These are phyloP conservation scores for Pseudozyma sp. DNA, from an alignment of 1,284 basidiomycete genomes.

Conservation along the genomic window DNA sequence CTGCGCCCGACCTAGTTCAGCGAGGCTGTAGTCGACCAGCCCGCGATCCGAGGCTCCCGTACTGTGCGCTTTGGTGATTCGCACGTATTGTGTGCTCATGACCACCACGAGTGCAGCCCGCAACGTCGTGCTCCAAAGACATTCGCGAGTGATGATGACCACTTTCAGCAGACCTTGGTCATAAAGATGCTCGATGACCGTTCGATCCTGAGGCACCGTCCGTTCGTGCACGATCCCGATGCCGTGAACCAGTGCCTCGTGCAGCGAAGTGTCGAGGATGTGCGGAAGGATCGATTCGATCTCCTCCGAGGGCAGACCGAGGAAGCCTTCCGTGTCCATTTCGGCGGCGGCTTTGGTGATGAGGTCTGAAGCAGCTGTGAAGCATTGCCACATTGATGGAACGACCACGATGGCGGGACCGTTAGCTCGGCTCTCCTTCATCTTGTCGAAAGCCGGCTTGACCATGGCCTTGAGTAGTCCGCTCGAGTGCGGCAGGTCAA, in stretches of 20 bases:
- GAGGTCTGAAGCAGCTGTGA: slow-evolving; percentile 82
- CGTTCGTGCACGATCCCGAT: slow-evolving; percentile 88
- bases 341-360: slow-evolving; percentile 87
- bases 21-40: slow-evolving; percentile 80
- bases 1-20: slow-evolving; percentile 91
- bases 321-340: slow-evolving; percentile 77
- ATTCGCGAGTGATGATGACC: slow-evolving; percentile 83
- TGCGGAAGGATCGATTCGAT: slow-evolving; percentile 76
- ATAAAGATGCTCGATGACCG: slow-evolving; percentile 83
- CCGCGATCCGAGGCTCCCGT: slow-evolving; percentile 73
- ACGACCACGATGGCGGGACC: slow-evolving; percentile 83
- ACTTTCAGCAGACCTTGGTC: slow-evolving; percentile 83
- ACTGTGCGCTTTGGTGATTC: slow-evolving; percentile 65
- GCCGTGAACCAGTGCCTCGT: slow-evolving; percentile 85
- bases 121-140: slow-evolving; percentile 86
- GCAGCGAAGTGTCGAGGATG: slow-evolving; percentile 77
- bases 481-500: slow-evolving; percentile 86
- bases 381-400: slow-evolving; percentile 84
- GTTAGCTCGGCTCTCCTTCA: slow-evolving; percentile 72
- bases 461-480: slow-evolving; percentile 91
- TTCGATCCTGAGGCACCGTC: slow-evolving; percentile 78
- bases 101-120: slow-evolving; percentile 84
- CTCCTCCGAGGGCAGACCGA: slow-evolving; percentile 73
- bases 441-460: slow-evolving; percentile 80
- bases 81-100: slow-evolving; percentile 90